phyloP scores from a whole-genome alignment of 75 land plant genomes.

The Sequoiadendron giganteum region DNA sequence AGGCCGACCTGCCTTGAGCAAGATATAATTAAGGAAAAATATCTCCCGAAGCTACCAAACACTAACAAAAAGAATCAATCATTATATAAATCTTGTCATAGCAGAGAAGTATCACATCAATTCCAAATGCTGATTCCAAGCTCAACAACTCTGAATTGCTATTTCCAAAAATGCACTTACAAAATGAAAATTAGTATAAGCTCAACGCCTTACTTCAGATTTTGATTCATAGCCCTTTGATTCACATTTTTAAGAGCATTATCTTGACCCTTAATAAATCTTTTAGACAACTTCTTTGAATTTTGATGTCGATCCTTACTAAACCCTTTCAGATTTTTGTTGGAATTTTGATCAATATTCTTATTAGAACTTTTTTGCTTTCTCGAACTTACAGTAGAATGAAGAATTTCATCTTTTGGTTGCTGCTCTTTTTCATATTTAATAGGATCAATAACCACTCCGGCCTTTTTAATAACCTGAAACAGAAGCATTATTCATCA shows the following conservation, averaged over 20 bases:
- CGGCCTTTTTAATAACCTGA: slow-evolving; percentile 76
- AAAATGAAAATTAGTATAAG: background rate
- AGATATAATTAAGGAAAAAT: no score
- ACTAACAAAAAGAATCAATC: background rate
- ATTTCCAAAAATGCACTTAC: background rate
- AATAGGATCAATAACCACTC: slow-evolving; percentile 70
- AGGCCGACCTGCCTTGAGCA: no score
- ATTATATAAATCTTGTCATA: background rate
- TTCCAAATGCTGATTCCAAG: background rate
- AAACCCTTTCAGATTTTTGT: background rate
- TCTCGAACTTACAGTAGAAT: background rate
- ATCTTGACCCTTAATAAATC: background rate
- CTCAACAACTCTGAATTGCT: background rate
- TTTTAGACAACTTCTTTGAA: background rate
- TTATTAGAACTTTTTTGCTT: background rate
- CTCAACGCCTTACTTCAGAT: background rate
- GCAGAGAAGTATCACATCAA: background rate
- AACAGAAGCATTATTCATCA: background rate
- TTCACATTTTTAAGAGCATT: background rate
- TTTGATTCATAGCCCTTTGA: background rate
- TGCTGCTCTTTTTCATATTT: slow-evolving; percentile 43
- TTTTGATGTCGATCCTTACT: background rate
- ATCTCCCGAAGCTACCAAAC: no score
- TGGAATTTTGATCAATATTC: background rate
- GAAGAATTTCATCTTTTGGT: slow-evolving; percentile 29